These are phyloP conservation scores for Beauveria rudraprayagi DNA, from an alignment of 2,329 filamentous ascomycete genomes.

Conservation along the genomic window DNA sequence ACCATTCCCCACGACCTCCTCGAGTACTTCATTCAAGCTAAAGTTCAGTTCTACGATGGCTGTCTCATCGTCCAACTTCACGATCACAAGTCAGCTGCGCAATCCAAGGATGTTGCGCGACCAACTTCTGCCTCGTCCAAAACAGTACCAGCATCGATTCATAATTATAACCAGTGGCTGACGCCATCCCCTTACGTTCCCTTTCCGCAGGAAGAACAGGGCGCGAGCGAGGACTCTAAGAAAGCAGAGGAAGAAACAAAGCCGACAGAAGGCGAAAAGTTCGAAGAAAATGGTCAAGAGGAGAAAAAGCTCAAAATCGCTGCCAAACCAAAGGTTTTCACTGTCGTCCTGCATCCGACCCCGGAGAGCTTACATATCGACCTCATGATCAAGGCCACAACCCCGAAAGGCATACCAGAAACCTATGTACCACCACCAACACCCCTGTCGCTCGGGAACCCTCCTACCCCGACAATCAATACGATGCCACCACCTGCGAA, in stretches of 20 bases:
- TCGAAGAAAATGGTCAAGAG: constrained; percentile 30
- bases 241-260: constrained; percentile 27
- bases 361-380: constrained; percentile 67
- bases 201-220: constrained; percentile 55
- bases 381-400: constrained; percentile 66
- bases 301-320: constrained; percentile 31
- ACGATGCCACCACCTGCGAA: constrained; percentile 56
- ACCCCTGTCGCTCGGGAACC: constrained; percentile 49
- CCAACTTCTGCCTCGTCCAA: constrained; percentile 48
- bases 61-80: constrained; percentile 93
- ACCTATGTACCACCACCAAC: constrained; percentile 52
- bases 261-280: constrained; percentile 15
- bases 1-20: constrained; percentile 88
- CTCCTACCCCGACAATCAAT: constrained; percentile 49
- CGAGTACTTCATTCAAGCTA: constrained; percentile 61
- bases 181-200: constrained; percentile 82
- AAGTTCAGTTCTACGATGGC: constrained; percentile 83
- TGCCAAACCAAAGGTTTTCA: constrained; percentile 59
- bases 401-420: constrained; percentile 45
- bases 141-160: constrained; percentile 69
- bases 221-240: constrained; percentile 27
- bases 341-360: constrained; percentile 80
- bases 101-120: constrained; percentile 51
- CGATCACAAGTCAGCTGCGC: constrained; percentile 65
- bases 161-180: constrained; percentile 84